These are phyloP conservation scores for Ophiostoma pallidulum DNA, from an alignment of 2,329 filamentous ascomycete genomes.

Conservation along the genomic window DNA sequence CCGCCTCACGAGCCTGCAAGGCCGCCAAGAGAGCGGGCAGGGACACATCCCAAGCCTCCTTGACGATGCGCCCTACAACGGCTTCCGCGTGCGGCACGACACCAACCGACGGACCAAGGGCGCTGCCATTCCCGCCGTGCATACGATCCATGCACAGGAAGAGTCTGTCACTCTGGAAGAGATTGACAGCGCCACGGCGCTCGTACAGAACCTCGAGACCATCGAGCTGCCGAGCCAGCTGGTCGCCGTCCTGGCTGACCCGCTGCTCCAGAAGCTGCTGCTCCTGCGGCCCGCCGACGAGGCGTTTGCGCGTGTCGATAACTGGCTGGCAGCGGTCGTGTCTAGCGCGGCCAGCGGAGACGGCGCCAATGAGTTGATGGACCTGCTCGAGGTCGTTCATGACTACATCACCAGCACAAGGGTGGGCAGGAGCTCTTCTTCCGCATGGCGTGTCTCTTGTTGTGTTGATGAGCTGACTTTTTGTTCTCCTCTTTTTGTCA, in stretches of 20 bases:
- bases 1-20: slow-evolving; percentile 47
- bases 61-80: slow-evolving; percentile 31
- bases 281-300: slow-evolving; percentile 50
- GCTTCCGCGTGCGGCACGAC: slow-evolving; percentile 50
- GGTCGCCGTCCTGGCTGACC: slow-evolving; percentile 65
- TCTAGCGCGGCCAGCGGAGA: slow-evolving; percentile 46
- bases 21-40: slow-evolving; percentile 31
- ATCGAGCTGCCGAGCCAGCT: slow-evolving; percentile 77
- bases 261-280: slow-evolving; percentile 67
- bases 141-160: slow-evolving; percentile 65
- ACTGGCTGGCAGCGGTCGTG: slow-evolving; percentile 49
- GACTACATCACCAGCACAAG: slow-evolving; percentile 49
- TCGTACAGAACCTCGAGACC: slow-evolving; percentile 64
- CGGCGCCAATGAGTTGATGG: slow-evolving; percentile 34
- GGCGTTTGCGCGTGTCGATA: slow-evolving; percentile 42
- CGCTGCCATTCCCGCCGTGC: slow-evolving; percentile 50
- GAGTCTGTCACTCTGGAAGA: slow-evolving; percentile 64
- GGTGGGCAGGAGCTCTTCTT: slow-evolving; percentile 32
- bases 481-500: neutral
- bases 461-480: no score
- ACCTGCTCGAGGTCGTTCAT: slow-evolving; percentile 45
- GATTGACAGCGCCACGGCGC: slow-evolving; percentile 58
- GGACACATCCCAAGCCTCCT: neutral
- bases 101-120: slow-evolving; percentile 30
- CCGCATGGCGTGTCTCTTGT: no score